Percentiles rank a stretch among this genome's conserved stretches.
Conservation (phyloP, 1,284 basidiomycete genomes). For the Flammula alnicola region DNA sequence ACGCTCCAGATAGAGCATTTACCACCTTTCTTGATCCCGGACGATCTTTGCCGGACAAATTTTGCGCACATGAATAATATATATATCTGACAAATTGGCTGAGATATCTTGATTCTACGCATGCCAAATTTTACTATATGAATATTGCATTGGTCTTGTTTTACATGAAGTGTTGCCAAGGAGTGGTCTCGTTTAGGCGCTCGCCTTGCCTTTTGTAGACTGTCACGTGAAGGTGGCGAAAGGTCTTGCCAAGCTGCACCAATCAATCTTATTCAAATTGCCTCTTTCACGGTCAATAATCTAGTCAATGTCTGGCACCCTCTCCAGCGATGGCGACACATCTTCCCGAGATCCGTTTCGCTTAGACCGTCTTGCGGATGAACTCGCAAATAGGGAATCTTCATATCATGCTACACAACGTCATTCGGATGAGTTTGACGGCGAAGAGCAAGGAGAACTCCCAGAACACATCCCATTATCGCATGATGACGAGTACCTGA, state of each 20-base stretch:
- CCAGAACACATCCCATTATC: slow-evolving; percentile 81
- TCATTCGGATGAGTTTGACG: slow-evolving; percentile 23
- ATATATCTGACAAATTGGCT: too few relatives aligned
- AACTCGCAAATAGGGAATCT: slow-evolving; percentile 64
- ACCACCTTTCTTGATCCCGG: too few relatives aligned
- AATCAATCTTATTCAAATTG: background rate
- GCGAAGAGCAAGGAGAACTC: slow-evolving; percentile 51
- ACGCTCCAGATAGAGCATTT: too few relatives aligned
- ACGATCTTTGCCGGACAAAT: too few relatives aligned
- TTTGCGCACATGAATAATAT: too few relatives aligned
- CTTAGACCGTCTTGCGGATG: slow-evolving; percentile 73
- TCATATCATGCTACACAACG: slow-evolving; percentile 18
- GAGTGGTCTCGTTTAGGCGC: too few relatives aligned
- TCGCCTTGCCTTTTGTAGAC: too few relatives aligned
- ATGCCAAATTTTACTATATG: too few relatives aligned
- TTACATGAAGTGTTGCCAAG: too few relatives aligned
- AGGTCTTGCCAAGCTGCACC: background rate
- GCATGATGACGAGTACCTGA: slow-evolving; percentile 77
- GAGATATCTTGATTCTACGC: too few relatives aligned
- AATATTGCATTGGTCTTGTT: too few relatives aligned
- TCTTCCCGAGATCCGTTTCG: slow-evolving; percentile 57
- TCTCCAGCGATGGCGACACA: slow-evolving; percentile 12
- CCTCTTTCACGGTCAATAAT: background rate
- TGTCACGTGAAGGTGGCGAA: background rate
- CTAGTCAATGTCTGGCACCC: slow-evolving; percentile 12